Evolutionary conservation across 1,284 basidiomycete genomes (phyloP).

Genomic region (Trametes polyzona): DNA sequence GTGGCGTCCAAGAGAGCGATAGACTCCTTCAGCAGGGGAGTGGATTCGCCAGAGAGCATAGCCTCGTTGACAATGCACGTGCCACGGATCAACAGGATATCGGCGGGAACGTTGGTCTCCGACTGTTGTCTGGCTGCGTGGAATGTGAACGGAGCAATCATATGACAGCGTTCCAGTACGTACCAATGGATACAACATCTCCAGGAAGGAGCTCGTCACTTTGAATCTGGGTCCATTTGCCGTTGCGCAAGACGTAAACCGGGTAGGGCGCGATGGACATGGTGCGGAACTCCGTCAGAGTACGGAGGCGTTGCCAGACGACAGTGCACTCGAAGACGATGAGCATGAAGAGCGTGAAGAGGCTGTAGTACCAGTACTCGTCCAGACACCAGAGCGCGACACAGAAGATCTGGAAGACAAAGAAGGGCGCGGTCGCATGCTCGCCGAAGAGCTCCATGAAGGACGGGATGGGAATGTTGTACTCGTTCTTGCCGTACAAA

Average conservation of each 20-base stretch:
- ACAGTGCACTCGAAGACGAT: constrained; percentile 97
- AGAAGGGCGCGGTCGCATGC: constrained; percentile 94
- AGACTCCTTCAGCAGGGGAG: constrained; percentile 91
- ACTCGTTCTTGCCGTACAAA: constrained; percentile 90
- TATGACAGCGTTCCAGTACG: constrained; percentile 23
- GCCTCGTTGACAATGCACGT: constrained; percentile 96
- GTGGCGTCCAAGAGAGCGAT: constrained; percentile 80
- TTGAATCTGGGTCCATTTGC: constrained; percentile 79
- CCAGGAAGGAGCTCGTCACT: constrained; percentile 89
- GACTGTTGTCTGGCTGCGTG: constrained; percentile 69
- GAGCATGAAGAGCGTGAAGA: constrained; percentile 97
- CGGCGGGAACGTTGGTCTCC: constrained; percentile 89
- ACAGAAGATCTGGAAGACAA: constrained; percentile 96
- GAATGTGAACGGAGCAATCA: constrained; percentile 2
- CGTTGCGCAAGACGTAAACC: constrained; percentile 80
- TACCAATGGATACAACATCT: constrained; percentile 83
- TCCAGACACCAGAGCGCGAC: constrained; percentile 95
- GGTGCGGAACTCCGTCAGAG: constrained; percentile 91
- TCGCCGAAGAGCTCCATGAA: constrained; percentile 89
- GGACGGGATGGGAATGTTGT: constrained; percentile 93
- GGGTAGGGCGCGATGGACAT: constrained; percentile 92
- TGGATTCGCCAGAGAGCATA: constrained; percentile 97
- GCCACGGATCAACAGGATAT: constrained; percentile 86
- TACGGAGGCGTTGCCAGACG: constrained; percentile 92
- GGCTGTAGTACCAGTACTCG: constrained; percentile 97